Conservation (phyloP, 1,139 yeast species). For the Kurtzmaniella quercitrusa region DNA sequence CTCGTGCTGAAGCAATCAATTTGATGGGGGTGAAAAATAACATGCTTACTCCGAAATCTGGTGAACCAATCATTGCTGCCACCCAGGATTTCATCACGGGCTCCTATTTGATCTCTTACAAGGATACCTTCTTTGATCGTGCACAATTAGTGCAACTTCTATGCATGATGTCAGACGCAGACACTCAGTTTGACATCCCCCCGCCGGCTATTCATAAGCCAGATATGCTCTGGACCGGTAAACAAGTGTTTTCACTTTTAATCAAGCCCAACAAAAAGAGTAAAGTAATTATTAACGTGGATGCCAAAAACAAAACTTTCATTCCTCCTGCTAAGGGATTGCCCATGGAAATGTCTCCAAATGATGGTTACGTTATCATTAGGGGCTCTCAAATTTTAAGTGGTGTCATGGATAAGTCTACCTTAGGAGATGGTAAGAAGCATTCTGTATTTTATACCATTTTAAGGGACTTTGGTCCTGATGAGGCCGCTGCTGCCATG, state of each 20-base stretch:
- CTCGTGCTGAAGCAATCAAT: conserved; percentile 95
- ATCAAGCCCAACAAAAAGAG: conserved; percentile 77
- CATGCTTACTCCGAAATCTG: conserved; percentile 91
- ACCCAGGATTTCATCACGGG: conserved; percentile 99
- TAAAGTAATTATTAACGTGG: conserved; percentile 82
- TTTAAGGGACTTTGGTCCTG: conserved; percentile 90
- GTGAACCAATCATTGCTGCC: conserved; percentile 99
- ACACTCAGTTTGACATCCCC: conserved; percentile 83
- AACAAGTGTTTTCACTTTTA: conserved; percentile 84
- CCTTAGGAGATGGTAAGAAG: conserved; percentile 96
- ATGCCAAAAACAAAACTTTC: conserved; percentile 90
- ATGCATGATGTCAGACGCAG: conserved; percentile 96
- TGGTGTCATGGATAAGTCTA: conserved; percentile 96
- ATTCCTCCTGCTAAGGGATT: conserved; percentile 60
- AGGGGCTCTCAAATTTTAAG: conserved; percentile 85
- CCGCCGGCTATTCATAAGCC: conserved; percentile 95
- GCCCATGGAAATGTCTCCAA: conserved; percentile 95
- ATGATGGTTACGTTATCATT: conserved; percentile 89
- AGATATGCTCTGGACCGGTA: conserved; percentile 91
- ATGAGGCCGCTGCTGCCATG: conserved; percentile 95
- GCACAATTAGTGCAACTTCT: conserved; percentile 78
- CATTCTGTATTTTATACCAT: conserved; percentile 95
- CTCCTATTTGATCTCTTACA: conserved; percentile 84
- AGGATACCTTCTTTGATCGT: conserved; percentile 88
- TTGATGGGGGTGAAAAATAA: conserved; percentile 98